Base-by-base conservation (phyloP, 768 basidiomycete species). In the Psilocybe cubensis region DNA sequence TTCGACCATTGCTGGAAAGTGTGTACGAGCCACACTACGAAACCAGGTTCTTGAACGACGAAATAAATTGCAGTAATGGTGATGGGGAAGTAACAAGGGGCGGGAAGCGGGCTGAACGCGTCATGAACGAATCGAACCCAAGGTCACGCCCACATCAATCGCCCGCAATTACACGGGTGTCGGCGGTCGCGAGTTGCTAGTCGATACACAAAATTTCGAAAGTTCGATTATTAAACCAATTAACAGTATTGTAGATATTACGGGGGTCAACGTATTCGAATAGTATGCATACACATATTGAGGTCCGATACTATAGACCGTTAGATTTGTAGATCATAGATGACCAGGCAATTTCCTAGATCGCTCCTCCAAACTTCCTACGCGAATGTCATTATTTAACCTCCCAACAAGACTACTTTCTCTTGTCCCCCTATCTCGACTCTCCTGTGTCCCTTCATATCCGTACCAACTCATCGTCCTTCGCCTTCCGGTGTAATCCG, bases 401-500 rank as follows among this genome's bases (percentile, higher is more conserved):
- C 68, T 63, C n/a, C 66, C 64, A 42, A 50, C 54, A 24, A 63
- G 14, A 41, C 66, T 68, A 50, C 60, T 60, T 21, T 73, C 69
- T 51, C 68, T 60, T 35, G 67, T 70, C 41, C 60, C 42, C 59
- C 42, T 43, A 50, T 60, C 58, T 59, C 63, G 57, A 38, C 66
- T 60, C 25, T 51, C 64, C 44, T 61, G 68, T 31, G 62, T 63
- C 14, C 61, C 57, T 21, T 75, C 73, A 35, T 74, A 71, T 52
- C 73, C 78, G 66, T 77, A 71, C 73, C 76, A 76, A 65, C 77
- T 79, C 61, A 77, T 68, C 10, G 74, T 71, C 56, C 80, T 68
- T 44, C 72, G 72, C 58, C 79, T 69, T 24, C 67, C 65, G 46
- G 66, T 62, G 4, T 72, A 68, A n/a, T 69, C 68, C 28, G 72